Conservation (phyloP, 805 yeast genomes). For the Saccharomycopsis vini region DNA sequence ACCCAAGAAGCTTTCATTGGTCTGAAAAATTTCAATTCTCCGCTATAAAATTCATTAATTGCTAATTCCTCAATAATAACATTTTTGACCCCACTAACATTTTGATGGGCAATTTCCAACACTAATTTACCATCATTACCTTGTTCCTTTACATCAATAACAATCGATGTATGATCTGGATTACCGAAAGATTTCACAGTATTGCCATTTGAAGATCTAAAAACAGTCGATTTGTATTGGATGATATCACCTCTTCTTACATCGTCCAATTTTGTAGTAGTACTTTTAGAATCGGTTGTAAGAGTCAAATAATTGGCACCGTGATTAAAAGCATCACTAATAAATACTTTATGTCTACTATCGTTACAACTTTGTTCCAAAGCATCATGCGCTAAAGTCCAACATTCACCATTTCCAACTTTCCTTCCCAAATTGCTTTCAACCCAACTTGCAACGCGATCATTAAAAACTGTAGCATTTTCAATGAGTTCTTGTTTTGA, state of each 20-base stretch:
- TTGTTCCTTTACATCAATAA: conserved; percentile 12
- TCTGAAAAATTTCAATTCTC: conserved; percentile 38
- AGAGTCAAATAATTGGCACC: conserved; percentile 30
- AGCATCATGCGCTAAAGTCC: conserved; percentile 52
- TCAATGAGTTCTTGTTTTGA: conserved; percentile 23
- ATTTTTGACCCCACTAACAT: conserved; percentile 33
- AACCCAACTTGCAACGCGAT: conserved; percentile 46
- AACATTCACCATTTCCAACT: conserved; percentile 52
- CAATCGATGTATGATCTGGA: conserved; percentile 45
- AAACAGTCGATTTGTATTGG: conserved; percentile 37
- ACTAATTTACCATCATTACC: too few species aligned
- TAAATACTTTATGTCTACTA: conserved; percentile 51
- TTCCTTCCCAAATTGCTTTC: conserved; percentile 37
- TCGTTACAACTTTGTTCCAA: conserved; percentile 31
- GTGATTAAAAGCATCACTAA: conserved; percentile 38
- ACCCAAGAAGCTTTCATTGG: conserved; percentile 42
- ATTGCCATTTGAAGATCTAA: conserved; percentile 30
- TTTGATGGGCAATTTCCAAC: conserved; percentile 41
- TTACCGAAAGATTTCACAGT: conserved; percentile 31
- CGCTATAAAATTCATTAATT: conserved; percentile 32
- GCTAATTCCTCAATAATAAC: conserved; percentile 34
- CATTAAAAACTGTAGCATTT: conserved; percentile 36
- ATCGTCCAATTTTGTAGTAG: conserved; percentile 27
- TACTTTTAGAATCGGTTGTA: conserved; percentile 15
- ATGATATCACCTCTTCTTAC: conserved; percentile 48